These are phyloP conservation scores for Solanum peruvianum DNA, from an alignment of 257 asterid genomes.

Conservation along the genomic window DNA sequence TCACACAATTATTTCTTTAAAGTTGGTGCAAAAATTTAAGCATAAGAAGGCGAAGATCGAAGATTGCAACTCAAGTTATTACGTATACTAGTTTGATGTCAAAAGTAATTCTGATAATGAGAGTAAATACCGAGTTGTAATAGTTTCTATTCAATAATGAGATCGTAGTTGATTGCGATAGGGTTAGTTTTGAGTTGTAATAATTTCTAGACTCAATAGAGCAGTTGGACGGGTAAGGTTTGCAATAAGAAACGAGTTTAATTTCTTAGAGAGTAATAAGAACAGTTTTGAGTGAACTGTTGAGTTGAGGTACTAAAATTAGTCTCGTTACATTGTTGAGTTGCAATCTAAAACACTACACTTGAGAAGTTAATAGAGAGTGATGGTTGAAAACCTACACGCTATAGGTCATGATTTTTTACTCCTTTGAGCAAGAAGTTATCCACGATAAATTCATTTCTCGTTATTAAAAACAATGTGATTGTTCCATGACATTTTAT, in stretches of 20 bases:
- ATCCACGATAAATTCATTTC: too few relatives aligned
- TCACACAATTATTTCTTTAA: too few relatives aligned
- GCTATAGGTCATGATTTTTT: not conserved
- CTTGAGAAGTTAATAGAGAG: not conserved
- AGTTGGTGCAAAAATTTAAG: too few relatives aligned
- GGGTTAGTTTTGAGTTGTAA: not conserved
- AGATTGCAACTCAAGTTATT: not conserved
- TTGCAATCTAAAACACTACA: too few relatives aligned
- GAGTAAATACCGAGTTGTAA: not conserved
- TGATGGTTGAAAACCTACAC: not conserved
- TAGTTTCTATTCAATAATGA: not conserved
- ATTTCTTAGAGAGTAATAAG: too few relatives aligned
- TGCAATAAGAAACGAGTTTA: not conserved
- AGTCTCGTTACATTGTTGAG: not conserved
- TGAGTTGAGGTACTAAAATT: not conserved
- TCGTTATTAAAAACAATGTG: not conserved
- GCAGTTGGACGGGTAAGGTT: not conserved
- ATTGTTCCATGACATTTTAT: not conserved
- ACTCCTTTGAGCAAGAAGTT: not conserved
- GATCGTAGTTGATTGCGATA: not conserved
- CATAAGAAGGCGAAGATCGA: not conserved
- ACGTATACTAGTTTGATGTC: not conserved
- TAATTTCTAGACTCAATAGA: not conserved
- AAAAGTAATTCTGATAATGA: not conserved
- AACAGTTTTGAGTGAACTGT: not conserved